A percentile compares a stretch with the other conserved stretches of the same genome.
phyloP scores from a whole-genome alignment of 2,329 filamentous ascomycete species.

The Penicillium capsulatum region DNA sequence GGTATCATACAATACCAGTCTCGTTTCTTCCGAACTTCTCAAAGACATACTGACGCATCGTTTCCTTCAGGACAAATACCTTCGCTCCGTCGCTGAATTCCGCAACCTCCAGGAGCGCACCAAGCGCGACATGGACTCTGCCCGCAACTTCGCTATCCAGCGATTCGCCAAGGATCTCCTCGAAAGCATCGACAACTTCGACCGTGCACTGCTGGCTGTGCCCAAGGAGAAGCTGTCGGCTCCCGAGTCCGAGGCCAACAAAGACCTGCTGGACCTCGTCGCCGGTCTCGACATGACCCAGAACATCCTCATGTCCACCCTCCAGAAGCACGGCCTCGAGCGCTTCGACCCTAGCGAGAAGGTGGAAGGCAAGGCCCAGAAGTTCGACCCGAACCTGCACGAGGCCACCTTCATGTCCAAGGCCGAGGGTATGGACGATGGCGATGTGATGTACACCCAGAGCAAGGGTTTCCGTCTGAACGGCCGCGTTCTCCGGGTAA shows the following conservation, averaged over 20 bases:
- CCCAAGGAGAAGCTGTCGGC: conserved; percentile 66
- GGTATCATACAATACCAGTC: conserved; percentile 50
- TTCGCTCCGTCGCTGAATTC: conserved; percentile 93
- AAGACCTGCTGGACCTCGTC: conserved; percentile 76
- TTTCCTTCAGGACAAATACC: conserved; percentile 80
- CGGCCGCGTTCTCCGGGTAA: conserved; percentile 71
- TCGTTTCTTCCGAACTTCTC: background rate
- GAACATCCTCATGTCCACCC: conserved; percentile 74
- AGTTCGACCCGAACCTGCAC: conserved; percentile 94
- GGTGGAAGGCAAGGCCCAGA: conserved; percentile 58
- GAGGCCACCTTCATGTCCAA: conserved; percentile 95
- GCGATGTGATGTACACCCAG: conserved; percentile 85
- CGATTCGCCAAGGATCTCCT: conserved; percentile 90
- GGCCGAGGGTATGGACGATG: conserved; percentile 81
- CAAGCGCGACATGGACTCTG: conserved; percentile 78
- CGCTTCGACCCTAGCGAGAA: conserved; percentile 67
- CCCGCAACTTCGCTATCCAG: conserved; percentile 90
- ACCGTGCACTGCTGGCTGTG: conserved; percentile 80
- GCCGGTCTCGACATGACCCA: conserved; percentile 96
- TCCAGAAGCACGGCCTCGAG: conserved; percentile 92
- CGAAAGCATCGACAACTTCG: conserved; percentile 94
- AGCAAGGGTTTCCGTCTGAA: conserved; percentile 95
- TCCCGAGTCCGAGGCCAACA: conserved; percentile 52
- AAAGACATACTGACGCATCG: background rate
- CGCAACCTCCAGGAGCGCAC: conserved; percentile 96